Base-by-base conservation (phyloP, 768 basidiomycete species). In the Termitomyces sp. region DNA sequence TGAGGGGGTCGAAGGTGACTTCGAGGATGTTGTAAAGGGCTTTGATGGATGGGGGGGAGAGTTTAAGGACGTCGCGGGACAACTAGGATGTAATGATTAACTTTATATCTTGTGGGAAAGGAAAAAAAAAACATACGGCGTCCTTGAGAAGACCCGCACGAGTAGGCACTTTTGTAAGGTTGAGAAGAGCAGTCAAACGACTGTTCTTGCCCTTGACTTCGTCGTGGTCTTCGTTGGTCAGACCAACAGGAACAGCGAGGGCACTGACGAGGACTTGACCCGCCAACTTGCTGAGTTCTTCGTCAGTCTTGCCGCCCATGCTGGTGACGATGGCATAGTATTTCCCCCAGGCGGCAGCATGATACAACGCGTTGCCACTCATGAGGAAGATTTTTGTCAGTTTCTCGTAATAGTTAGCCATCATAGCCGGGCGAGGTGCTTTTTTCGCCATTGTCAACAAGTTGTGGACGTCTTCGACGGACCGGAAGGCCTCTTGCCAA, bases 391-490 rank as follows among this genome's bases (percentile, higher is more conserved):
- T 96, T 68, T 88, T 90, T 44, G 95, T 92, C 62, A 98, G 84
- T 74, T 98, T 98, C 72, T 98, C 94, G 75, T 98, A 98, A 75
- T 98, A 98, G 72, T 92, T 94, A 58, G 94, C 93, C 95, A 98
- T 98, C 94, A 98, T 96, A 13, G 87, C 81, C 0, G 93, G 92
- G 34, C 93, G 87, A 1, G 94, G 92, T 0, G 92, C 85, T 73
- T 94, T 96, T 72, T 96, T 96, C 29, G 90, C 89, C 83, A 93
- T 87, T 12, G 87, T 91, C 62, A 99, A 84, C 36, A 98, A 82
- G 66, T 94, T 94, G 76, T 98, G 96, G 39, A 98, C 91, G 71
- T 99, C 96, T 72, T 99, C 96, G 59, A 98, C 94, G 42, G 93
- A 94, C 59, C 96, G 90, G 83, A 98, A 99, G 10, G 94, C 96